Evolutionary conservation across 306 rosid genomes (phyloP), one percentile per base, ranked within the genome.

Genomic region (Lagenaria siceraria): DNA sequence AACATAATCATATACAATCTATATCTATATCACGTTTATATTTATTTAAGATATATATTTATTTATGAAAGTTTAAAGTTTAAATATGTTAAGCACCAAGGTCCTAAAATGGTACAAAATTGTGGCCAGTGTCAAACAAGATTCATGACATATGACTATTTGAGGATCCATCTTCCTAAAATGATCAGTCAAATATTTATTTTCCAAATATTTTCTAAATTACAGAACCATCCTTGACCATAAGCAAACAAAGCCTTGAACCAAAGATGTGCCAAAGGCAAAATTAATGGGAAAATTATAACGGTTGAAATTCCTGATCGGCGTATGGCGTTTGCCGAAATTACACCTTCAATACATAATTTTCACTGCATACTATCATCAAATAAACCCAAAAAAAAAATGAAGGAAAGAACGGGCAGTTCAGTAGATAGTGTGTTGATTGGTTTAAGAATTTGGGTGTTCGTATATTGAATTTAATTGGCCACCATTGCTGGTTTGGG

Each of bases 401-500:
- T n/a, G n/a, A n/a, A n/a, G n/a, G n/a, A n/a, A 22, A 3, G 3
- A 24, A 58, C 10, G 9, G 2, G 60, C 11, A 3, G 31, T 22
- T 59, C 8, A 24, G 61, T 25, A 59, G 29, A 58, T 58, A 25
- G 9, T 59, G 9, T 59, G 56, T 53, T 56, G 9, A 4, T 59
- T 13, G 1, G 19, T 59, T 24, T 9, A 24, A 58, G 27, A 22
- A 22, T 24, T 62, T 62, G 21, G 22, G 14, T 64, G 8, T 18
- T 64, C 4, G 48, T 33, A 38, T 18, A 52, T 13, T 35, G 49
- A 36, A 35, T 64, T 70, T 38, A 70, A 46, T 70, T 70, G 33
- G 72, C 72, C 72, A 70, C 75, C 75, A 70, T 46, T 6, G 75
- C 56, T 13, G 75, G 56, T 12, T 43, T 70, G 4, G 36, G 75